Conservation (phyloP, 2,329 filamentous ascomycete species). For the Alternaria rosae region DNA sequence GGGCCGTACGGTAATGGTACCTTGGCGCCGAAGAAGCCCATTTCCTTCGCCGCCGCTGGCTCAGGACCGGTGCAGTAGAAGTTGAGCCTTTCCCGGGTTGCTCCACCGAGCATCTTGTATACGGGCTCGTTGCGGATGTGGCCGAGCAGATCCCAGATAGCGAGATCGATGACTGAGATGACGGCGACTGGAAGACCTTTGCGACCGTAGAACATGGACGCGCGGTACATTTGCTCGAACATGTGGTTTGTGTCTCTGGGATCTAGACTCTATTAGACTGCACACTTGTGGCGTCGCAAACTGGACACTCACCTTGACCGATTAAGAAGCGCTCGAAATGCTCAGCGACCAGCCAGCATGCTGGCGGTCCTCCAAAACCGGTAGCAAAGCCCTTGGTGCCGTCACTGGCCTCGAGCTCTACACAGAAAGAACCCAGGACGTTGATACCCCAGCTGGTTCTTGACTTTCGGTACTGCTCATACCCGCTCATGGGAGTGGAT, state of each 20-base stretch:
- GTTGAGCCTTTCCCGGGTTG: conserved; percentile 81
- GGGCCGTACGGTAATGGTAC: conserved; percentile 89
- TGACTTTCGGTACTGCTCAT: conserved; percentile 86
- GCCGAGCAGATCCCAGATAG: conserved; percentile 89
- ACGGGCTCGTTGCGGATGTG: conserved; percentile 93
- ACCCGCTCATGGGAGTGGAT: conserved; percentile 88
- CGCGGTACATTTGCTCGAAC: conserved; percentile 96
- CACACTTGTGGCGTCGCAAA: neutral
- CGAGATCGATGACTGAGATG: conserved; percentile 93
- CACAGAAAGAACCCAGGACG: conserved; percentile 87
- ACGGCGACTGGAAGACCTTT: conserved; percentile 90
- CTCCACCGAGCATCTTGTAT: conserved; percentile 91
- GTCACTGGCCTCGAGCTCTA: conserved; percentile 87
- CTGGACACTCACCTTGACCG: conserved; percentile 65
- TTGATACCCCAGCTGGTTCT: conserved; percentile 96
- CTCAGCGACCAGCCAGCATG: conserved; percentile 91
- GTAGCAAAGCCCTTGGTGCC: conserved; percentile 95
- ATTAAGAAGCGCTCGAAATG: conserved; percentile 93
- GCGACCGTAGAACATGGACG: conserved; percentile 94
- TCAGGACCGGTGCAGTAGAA: conserved; percentile 97
- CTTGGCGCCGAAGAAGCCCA: conserved; percentile 92
- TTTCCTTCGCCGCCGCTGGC: conserved; percentile 77
- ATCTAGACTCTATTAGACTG: conserved; percentile 58
- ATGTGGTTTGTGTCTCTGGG: conserved; percentile 89
- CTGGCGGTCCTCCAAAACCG: conserved; percentile 90